Evolutionary conservation across 257 asterid genomes (phyloP), one percentile per base, ranked within the genome.

Genomic region (Lycium barbarum): DNA sequence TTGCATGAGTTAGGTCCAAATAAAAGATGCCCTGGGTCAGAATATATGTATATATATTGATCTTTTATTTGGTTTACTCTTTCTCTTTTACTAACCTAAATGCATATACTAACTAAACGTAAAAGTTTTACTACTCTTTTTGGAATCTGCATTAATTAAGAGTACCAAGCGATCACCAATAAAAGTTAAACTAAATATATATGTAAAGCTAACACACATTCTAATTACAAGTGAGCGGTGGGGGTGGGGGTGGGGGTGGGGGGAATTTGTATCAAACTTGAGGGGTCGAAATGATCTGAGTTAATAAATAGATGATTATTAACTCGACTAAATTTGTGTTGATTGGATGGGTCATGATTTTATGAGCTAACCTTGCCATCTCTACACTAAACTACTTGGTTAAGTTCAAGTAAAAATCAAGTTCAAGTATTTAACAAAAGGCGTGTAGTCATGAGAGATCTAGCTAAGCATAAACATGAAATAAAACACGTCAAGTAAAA

Each of bases 1-100:
- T 68, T 68, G 76, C 22, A 36, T 14, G 22, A 14, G 12, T 68
- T 68, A 36, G 22, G 51, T 84, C 84, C 80, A 54, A 54, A 79
- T 83, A 61, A 61, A 83, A 84, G 85, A 62, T 62, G 68, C 36
- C 68, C 35, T 62, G n/a, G 6, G 68, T 62, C 68, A 7, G 20
- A 2, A n/a, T 62, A 62, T 62, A 20, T 57, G 2, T 12, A 18
- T 18, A 15, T 4, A 57, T 5, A 5, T 57, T 57, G 22, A 57
- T 57, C 63, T 57, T 57, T 61, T 5, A 9, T 61, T 13, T 26
- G 33, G 33, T 22, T 35, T 61, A 61, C 12, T 61, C 67, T n/a
- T 59, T n/a, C n/a, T 6, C n/a, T 58, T 61, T n/a, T 61, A 18
- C 35, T 8, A 61, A 8, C 67, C 13, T 61, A n/a, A n/a, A 7